A percentile compares a stretch with the other conserved stretches of the same genome.
Conservation (phyloP, 2,329 filamentous ascomycete genomes). For the Colletotrichum falcatum region DNA sequence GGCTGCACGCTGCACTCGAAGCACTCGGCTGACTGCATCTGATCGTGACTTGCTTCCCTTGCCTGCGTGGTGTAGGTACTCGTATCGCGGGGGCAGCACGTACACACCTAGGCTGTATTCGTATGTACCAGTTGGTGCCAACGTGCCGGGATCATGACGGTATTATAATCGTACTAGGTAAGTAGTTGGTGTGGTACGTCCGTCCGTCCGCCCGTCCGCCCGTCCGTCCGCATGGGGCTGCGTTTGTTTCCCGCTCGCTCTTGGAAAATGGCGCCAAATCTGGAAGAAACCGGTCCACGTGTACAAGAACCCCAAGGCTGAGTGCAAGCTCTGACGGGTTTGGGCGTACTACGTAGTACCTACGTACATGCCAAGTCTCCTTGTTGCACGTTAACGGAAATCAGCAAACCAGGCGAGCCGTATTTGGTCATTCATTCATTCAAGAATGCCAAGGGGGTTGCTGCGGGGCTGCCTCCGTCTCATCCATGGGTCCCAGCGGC, state of each 20-base stretch:
- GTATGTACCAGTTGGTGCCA: conserved; percentile 13
- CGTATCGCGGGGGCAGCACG: conserved; percentile 17
- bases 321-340: conserved; percentile 13
- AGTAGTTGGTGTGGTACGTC: no score
- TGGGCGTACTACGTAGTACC: no score
- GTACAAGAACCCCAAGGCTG: background rate
- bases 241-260: no score
- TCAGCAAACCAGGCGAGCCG: background rate
- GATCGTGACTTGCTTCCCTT: conserved; percentile 26
- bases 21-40: background rate
- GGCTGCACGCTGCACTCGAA: background rate
- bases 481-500: background rate
- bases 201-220: no score
- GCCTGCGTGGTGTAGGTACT: conserved; percentile 4
- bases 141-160: background rate
- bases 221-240: background rate
- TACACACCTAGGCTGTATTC: no score
- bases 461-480: conserved; percentile 1
- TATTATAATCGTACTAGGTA: no score
- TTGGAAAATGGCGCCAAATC: background rate
- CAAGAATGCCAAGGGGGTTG: background rate
- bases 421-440: background rate
- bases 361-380: background rate
- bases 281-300: conserved; percentile 3
- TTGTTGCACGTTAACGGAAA: background rate